A percentile compares a stretch with the other conserved stretches of the same genome.
Conservation (phyloP, 345 rosid species). For the Anacardium occidentale region DNA sequence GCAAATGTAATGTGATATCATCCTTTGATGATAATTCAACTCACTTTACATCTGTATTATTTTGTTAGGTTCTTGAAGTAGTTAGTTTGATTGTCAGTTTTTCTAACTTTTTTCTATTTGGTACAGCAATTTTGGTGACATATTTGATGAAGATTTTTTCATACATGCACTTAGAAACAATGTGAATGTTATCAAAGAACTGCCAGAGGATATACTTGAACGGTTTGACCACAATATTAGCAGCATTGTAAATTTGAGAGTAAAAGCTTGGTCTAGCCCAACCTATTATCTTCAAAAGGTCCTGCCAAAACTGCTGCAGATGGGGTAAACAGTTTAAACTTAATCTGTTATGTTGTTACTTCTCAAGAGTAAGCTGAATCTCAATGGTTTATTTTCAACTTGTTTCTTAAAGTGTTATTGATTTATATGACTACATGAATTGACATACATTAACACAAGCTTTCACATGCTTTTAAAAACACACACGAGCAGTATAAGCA, state of each 20-base stretch:
- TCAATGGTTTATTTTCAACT: neutral
- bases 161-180: constrained; percentile 67
- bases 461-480: neutral
- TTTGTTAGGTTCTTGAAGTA: too few species aligned
- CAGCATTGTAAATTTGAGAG: constrained; percentile 86
- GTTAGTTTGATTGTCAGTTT: too few species aligned
- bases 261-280: constrained; percentile 90
- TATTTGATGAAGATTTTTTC: constrained; percentile 94
- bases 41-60: too few species aligned
- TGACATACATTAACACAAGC: neutral
- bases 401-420: neutral
- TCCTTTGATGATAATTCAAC: too few species aligned
- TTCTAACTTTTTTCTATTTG: too few species aligned
- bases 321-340: constrained; percentile 47
- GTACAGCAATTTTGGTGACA: constrained; percentile 55
- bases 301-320: constrained; percentile 68
- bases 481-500: neutral
- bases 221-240: constrained; percentile 82
- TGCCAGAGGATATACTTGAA: constrained; percentile 80
- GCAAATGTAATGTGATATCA: too few species aligned
- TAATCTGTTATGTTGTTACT: neutral
- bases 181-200: constrained; percentile 71
- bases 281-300: constrained; percentile 87
- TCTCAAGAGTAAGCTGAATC: neutral
- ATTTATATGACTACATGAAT: neutral